Base-by-base conservation (phyloP, 1,139 yeast genomes). In the Yamadazyma diospyri region DNA sequence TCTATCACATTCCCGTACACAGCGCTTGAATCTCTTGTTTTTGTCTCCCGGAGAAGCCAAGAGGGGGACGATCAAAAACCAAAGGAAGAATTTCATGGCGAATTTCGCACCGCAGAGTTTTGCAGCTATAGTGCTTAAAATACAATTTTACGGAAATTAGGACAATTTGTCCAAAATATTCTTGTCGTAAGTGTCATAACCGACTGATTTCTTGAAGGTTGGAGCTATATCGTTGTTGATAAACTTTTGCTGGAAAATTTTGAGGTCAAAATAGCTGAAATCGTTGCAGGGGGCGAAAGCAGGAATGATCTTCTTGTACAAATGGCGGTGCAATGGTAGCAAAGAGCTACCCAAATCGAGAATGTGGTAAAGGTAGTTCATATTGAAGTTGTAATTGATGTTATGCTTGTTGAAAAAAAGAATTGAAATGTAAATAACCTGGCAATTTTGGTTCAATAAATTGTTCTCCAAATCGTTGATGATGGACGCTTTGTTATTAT, bases 1-100 rank as follows among this genome's bases (percentile, higher is more conserved):
- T 27, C 63, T 57, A 29, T 62, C 66, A 53, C 97, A 89, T 25
- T 76, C 78, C 29, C 60, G 57, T 1, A 71, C 64, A 55, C 97
- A 89, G 32, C 73, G 72, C 26, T 64, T 60, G 50, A 87, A 88
- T 32, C 80, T 85, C 5, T 76, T 76, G 23, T 87, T 61, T 24
- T 78, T 74, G 52, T 89, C 96, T 5, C 97, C 97, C 0, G 78
- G 76, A 0, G 95, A 86, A 0, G 77, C 86, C 27, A 30, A 18
- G 2, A 24, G 9, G 8, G 29, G 21, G n/a, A 16, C 12, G 16
- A 29, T 13, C 4, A 27, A 16, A n/a, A 25, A 25, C 30, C 25
- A 32, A n/a, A 19, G 16, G 11, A 25, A 25, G 8, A 25, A 10
- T 10, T 20, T 30, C 33, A 24, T 19, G 3, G 15, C 3, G 25